Conservation (phyloP, 2,329 filamentous ascomycete species). For the Penicillium sp. region DNA sequence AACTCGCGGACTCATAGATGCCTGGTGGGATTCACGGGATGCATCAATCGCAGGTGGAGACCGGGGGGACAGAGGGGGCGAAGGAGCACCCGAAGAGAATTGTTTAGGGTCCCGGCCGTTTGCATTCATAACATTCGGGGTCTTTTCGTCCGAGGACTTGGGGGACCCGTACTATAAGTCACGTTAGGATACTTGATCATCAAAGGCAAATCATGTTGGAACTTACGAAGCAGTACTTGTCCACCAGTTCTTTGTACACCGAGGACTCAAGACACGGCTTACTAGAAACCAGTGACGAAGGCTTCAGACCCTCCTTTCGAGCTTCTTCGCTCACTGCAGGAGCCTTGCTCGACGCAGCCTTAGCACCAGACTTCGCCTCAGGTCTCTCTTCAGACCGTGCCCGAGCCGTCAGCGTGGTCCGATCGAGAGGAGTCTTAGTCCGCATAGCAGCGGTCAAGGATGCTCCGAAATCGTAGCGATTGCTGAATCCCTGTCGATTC, state of each 20-base stretch:
- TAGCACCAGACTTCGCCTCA: conserved; percentile 3
- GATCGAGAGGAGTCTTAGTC: conserved; percentile 58
- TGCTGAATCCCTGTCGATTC: conserved; percentile 71
- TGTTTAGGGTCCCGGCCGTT: conserved; percentile 12
- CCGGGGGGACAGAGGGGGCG: conserved; percentile 26
- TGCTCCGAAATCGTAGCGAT: conserved; percentile 93
- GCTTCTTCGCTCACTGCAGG: conserved; percentile 19
- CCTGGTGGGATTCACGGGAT: conserved; percentile 11
- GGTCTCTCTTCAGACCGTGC: conserved; percentile 48
- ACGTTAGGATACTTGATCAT: conserved; percentile 12
- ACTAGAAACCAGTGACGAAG: conserved; percentile 53
- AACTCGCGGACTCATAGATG: conserved; percentile 11
- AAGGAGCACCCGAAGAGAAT: conserved; percentile 16
- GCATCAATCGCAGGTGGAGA: conserved; percentile 13
- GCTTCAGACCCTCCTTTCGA: conserved; percentile 36
- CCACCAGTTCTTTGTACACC: conserved; percentile 92
- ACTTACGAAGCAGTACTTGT: conserved; percentile 99
- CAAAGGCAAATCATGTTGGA: not conserved
- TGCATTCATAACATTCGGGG: conserved; percentile 10
- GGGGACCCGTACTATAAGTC: conserved; percentile 47
- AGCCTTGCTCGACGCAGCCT: conserved; percentile 13
- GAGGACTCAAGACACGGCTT: conserved; percentile 73
- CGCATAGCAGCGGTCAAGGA: conserved; percentile 79
- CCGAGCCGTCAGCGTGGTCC: conserved; percentile 52
- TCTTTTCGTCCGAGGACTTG: conserved; percentile 29